These are phyloP conservation scores for Chimonanthus salicifolius DNA, from an alignment of 164 flowering plant genomes.

Conservation along the genomic window DNA sequence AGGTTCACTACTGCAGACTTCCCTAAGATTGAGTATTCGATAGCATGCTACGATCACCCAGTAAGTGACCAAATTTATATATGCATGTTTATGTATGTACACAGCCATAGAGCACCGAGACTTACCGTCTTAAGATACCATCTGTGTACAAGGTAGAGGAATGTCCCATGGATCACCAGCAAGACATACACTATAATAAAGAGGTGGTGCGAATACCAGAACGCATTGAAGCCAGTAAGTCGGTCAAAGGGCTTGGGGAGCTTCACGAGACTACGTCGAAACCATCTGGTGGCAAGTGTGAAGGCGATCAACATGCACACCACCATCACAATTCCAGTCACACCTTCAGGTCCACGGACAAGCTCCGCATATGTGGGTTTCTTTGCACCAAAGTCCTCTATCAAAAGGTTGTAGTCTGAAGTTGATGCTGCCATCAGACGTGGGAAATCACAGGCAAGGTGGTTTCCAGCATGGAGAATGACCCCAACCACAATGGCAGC, in stretches of 20 bases:
- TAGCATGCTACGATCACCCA: neutral
- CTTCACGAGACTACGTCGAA: conserved; percentile 79
- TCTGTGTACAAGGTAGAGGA: conserved; percentile 68
- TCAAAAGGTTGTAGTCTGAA: conserved; percentile 6
- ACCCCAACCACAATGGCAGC: conserved; percentile 83
- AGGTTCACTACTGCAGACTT: neutral
- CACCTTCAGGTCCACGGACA: conserved; percentile 59
- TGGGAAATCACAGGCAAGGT: conserved; percentile 90
- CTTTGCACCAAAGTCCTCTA: conserved; percentile 35
- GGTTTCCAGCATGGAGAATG: conserved; percentile 81
- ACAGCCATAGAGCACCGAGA: neutral
- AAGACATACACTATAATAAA: conserved; percentile 72
- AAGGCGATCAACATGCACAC: conserved; percentile 73
- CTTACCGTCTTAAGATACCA: conserved; percentile 89
- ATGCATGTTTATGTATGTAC: neutral
- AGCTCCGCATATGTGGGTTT: conserved; percentile 57
- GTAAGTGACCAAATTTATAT: neutral
- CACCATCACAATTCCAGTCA: conserved; percentile 84
- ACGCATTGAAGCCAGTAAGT: conserved; percentile 92
- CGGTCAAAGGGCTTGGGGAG: conserved; percentile 83
- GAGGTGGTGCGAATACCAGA: conserved; percentile 98
- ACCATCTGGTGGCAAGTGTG: conserved; percentile 83
- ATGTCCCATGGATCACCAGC: conserved; percentile 75
- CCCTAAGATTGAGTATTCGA: neutral
- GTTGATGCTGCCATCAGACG: conserved; percentile 40